phyloP scores from a whole-genome alignment of 345 rosid species.

The Angophora floribunda region DNA sequence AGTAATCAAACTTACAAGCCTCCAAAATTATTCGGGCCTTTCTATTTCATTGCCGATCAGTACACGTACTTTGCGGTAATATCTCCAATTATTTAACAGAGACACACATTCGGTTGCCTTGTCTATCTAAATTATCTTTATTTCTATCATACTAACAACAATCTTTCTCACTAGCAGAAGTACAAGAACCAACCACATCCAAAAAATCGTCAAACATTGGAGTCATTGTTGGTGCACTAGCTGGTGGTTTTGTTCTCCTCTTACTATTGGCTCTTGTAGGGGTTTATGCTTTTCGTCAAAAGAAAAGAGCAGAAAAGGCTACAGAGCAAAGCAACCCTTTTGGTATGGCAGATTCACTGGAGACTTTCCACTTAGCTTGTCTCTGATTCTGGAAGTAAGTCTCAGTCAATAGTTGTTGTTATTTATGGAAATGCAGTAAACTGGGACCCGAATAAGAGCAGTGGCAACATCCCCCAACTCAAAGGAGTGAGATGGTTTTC shows the following conservation, averaged over 20 bases:
- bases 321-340: slow-evolving; percentile 54
- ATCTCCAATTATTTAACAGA: neutral
- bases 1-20: slow-evolving; percentile 67
- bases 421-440: slow-evolving; percentile 30
- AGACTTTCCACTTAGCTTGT: neutral
- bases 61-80: slow-evolving; percentile 49
- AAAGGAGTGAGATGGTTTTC: slow-evolving; percentile 74
- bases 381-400: neutral
- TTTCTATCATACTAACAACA: neutral
- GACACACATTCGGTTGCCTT: neutral
- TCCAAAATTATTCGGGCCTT: slow-evolving; percentile 52
- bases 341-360: slow-evolving; percentile 24
- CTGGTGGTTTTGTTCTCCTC: slow-evolving; percentile 43
- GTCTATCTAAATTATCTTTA: neutral
- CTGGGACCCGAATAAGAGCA: slow-evolving; percentile 54
- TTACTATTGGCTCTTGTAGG: slow-evolving; percentile 50
- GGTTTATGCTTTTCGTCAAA: slow-evolving; percentile 59
- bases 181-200: slow-evolving; percentile 8
- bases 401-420: neutral
- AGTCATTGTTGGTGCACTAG: slow-evolving; percentile 61
- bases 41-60: slow-evolving; percentile 18
- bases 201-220: slow-evolving; percentile 29
- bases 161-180: neutral
- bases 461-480: slow-evolving; percentile 53
- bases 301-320: slow-evolving; percentile 64